Evolutionary conservation across 495 filamentous ascomycete species (phyloP), one percentile per base, ranked within the genome.

Genomic region (Talaromyces trachyspermus): DNA sequence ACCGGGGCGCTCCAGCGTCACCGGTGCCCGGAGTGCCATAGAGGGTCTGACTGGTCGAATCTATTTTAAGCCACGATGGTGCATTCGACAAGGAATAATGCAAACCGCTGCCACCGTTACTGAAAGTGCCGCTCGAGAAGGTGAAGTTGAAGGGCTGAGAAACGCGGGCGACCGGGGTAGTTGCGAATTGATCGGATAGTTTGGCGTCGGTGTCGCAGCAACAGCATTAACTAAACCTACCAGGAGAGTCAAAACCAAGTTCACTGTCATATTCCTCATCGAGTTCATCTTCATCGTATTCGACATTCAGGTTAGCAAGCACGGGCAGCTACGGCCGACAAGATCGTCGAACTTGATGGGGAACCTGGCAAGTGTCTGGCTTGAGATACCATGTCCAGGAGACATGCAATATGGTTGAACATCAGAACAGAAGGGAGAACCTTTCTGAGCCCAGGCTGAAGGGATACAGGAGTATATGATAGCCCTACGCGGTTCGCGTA

Each of bases 111-210:
- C 63, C 56, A 32, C 66, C 60, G 30, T 79, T 78, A 25, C 70
- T 59, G 60, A 90, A 89, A 0, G 85, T 89, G 32, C 79, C 75
- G 11, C 69, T 63, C 4, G 84, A 80, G 59, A 90, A 85, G 29
- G 71, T 66, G 63, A 89, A 90, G 27, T 63, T 67, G 62, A 83
- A 90, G 0, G 71, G 66, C 51, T 83, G 52, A 7, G 72, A 74
- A 5, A 83, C 70, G 45, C 83, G 77, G 3, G 85, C 87, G 43
- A 88, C 81, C 3, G 83, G 83, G 86, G 86, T 9, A 89, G 72
- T 57, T 92, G 86, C 4, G 84, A 74, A 60, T 89, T 88, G 52
- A 90, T 72, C 0, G 84, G 84, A 43, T 88, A 83, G 27, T 76
- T 76, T 41, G 82, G 67, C 46, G 59, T 50, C 44, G 75, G 70